Base-by-base conservation (phyloP, 805 yeast species). In the Candida mattraensis region DNA sequence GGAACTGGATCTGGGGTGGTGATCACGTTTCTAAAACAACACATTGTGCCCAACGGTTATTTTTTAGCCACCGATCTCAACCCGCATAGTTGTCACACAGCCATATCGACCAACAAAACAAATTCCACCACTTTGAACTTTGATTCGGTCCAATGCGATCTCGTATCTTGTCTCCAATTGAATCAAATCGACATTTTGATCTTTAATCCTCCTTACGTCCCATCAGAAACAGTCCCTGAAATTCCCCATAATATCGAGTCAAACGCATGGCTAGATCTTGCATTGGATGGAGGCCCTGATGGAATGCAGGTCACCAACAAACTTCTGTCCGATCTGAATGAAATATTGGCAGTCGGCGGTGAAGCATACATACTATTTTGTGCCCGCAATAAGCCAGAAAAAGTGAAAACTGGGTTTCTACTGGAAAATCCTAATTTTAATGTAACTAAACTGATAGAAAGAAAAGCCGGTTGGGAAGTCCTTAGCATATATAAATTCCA, bases 191-290 rank as follows among this genome's bases (percentile, higher is more conserved):
- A 93, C 51, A 39, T 91, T 1, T 63, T 93, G 15, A 68, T 93
- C 1, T 93, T 93, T 62, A 93, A 93, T 53, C 99, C 99, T 0
- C 99, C 99, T 0, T 93, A 93, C 55, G 99, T 93, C 1, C 99
- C 99, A 0, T 86, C 91, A 1, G 88, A 80, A 40, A 54, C 52
- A 0, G 83, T 87, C 0, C 97, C 98, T 0, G 53, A 45, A 0
- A 47, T 74, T 1, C 93, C 93, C 0, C 41, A 39, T 1, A 28
- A 50, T 0, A 48, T 46, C 0, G 69, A 67, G 13, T 69, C 71
- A 19, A 66, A 67, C 11, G 14, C 14, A 5, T 88, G 97, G 96
- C 67, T 93, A 0, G 96, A 91, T 55, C 61, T 91, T 37, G 99
- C 99, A 0, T 69, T 93, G 16, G 70, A 83, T 18, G 99, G 99